Conservation (phyloP, 2,329 filamentous ascomycete species). For the Aspergillus persii region DNA sequence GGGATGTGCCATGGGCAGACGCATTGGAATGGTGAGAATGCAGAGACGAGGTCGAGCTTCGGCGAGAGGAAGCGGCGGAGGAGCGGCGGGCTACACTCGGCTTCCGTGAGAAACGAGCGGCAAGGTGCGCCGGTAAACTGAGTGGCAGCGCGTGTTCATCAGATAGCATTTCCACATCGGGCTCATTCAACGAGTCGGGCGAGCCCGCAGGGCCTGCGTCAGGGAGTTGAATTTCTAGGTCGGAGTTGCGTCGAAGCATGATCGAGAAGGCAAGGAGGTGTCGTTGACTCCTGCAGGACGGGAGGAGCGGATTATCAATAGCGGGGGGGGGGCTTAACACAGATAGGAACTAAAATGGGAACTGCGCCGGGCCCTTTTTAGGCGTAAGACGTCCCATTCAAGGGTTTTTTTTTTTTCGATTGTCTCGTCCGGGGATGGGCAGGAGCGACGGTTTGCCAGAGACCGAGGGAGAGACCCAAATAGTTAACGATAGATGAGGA, state of each 20-base stretch:
- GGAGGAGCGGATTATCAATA: conserved; percentile 16
- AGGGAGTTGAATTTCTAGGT: conserved; percentile 41
- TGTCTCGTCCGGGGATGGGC: not conserved
- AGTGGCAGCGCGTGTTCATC: conserved; percentile 39
- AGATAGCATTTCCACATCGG: conserved; percentile 45
- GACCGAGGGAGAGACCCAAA: not conserved
- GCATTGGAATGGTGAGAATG: conserved; percentile 60
- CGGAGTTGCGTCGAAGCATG: conserved; percentile 44
- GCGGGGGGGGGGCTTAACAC: conserved; percentile 4
- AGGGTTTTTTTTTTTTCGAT: not conserved
- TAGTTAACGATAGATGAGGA: too few species aligned
- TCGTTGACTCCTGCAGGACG: conserved; percentile 49
- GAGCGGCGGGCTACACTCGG: conserved; percentile 56
- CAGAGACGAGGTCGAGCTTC: conserved; percentile 63
- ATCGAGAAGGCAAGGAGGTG: conserved; percentile 9
- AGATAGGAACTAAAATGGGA: not conserved
- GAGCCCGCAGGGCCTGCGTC: conserved; percentile 31
- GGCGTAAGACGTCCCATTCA: not conserved
- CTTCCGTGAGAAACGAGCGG: conserved; percentile 60
- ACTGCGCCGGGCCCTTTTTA: not conserved
- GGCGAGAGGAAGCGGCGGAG: conserved; percentile 61
- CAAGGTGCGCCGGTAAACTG: conserved; percentile 59
- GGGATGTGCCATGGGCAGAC: conserved; percentile 47
- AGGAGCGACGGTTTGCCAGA: not conserved
- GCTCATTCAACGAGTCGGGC: conserved; percentile 24